Evolutionary conservation across 176 grass and related monocot species (phyloP).

Genomic region (Tillandsia leiboldiana): DNA sequence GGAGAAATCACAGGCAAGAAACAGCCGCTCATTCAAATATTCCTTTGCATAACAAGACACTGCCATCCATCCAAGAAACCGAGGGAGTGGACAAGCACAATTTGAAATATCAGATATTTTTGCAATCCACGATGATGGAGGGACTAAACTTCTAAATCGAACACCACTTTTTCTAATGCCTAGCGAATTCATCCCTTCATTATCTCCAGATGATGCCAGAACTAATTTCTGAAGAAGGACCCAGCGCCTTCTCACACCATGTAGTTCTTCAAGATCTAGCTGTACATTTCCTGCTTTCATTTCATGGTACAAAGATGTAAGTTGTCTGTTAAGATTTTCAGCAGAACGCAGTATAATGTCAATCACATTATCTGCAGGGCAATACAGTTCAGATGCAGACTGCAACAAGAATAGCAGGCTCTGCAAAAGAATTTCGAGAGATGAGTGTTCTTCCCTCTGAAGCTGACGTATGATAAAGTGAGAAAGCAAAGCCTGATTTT

Average conservation of each 20-base stretch:
- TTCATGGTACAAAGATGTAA: slow-evolving; percentile 49
- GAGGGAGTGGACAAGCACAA: slow-evolving; percentile 50
- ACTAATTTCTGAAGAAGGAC: slow-evolving; percentile 74
- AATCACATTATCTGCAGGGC: slow-evolving; percentile 63
- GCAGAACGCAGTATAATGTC: slow-evolving; percentile 79
- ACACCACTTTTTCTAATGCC: slow-evolving; percentile 45
- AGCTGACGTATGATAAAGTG: slow-evolving; percentile 70
- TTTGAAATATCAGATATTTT: slow-evolving; percentile 65
- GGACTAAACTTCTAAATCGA: slow-evolving; percentile 70
- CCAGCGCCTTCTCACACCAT: slow-evolving; percentile 66
- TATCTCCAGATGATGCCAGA: slow-evolving; percentile 63
- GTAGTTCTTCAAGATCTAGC: slow-evolving; percentile 50
- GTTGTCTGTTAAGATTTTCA: slow-evolving; percentile 57
- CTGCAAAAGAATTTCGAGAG: slow-evolving; percentile 76
- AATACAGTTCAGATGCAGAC: slow-evolving; percentile 79
- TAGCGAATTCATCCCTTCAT: slow-evolving; percentile 40
- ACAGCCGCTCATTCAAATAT: slow-evolving; percentile 54
- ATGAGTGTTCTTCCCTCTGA: slow-evolving; percentile 43
- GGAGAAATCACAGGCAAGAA: slow-evolving; percentile 89
- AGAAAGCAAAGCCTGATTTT: slow-evolving; percentile 72
- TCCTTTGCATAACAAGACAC: slow-evolving; percentile 76
- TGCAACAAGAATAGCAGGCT: slow-evolving; percentile 83
- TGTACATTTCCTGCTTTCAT: slow-evolving; percentile 38
- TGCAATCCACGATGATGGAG: slow-evolving; percentile 71
- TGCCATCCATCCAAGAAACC: slow-evolving; percentile 92